These are phyloP conservation scores for Blastomyces silverae DNA, from an alignment of 2,329 filamentous ascomycete species.

Conservation along the genomic window DNA sequence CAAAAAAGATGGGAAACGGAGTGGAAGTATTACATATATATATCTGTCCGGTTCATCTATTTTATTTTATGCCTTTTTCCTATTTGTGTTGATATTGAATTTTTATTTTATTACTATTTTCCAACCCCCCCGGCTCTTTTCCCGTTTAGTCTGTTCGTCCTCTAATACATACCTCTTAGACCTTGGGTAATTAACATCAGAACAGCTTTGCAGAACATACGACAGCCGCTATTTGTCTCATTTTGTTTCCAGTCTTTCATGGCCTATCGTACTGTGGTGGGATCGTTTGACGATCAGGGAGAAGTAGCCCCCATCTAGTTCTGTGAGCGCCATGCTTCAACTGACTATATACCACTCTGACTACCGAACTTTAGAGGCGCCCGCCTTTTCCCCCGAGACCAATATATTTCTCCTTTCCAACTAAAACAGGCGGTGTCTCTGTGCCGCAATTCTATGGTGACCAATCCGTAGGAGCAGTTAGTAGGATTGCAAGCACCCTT, in stretches of 20 bases:
- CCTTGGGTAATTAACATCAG: background rate
- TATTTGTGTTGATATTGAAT: background rate
- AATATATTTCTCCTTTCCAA: background rate
- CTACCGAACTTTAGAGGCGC: background rate
- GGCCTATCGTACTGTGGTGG: background rate
- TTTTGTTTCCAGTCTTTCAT: background rate
- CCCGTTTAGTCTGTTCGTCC: background rate
- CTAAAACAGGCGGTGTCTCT: background rate
- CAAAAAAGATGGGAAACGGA: constrained; percentile 1
- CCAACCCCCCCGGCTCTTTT: background rate
- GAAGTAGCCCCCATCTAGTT: background rate
- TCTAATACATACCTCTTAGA: background rate
- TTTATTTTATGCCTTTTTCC: constrained; percentile 2
- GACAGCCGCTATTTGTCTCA: background rate
- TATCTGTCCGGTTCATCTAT: background rate
- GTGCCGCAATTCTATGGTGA: background rate
- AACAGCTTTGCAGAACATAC: background rate
- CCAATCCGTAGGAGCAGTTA: background rate
- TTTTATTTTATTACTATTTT: background rate
- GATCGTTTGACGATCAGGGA: background rate
- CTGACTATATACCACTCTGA: background rate
- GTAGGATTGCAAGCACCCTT: background rate
- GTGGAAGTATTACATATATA: background rate
- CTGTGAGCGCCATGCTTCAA: background rate
- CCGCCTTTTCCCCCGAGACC: background rate